Base-by-base conservation (phyloP, 495 filamentous ascomycete species). In the Xanthoparmelia taractica region DNA sequence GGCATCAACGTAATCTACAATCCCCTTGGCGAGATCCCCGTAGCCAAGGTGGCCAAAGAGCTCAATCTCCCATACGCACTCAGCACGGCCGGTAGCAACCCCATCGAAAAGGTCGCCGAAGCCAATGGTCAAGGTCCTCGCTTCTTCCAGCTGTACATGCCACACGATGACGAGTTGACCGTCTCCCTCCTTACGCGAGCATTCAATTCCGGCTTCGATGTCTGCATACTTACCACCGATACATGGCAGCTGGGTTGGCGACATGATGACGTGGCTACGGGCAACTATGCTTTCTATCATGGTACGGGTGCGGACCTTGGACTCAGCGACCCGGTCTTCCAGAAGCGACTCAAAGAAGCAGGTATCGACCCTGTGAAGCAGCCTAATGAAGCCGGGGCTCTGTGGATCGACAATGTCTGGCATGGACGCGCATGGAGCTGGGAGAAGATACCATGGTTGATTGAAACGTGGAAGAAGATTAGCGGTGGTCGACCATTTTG, bases 1-100 rank as follows among this genome's bases (percentile, higher is more conserved):
- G 85, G 85, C 3, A 86, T 88, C 60, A 86, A 87, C 71, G 78
- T 78, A 41, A 88, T 87, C 66, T 87, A 86, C 72, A 77, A 88
- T 67, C 74, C 77, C 0, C 66, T 69, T 6, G 83, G 80, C 20
- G 86, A 87, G 66, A 60, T 82, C 4, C 76, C 82, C 4, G 83
- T 87, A 11, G 82, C 85, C 13, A 77, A 77, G 55, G 81, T 85
- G 3, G 83, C 83, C 15, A 72, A 73, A 13, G 81, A 86, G 65
- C 72, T 85, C 1, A 80, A 81, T 54, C 69, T 86, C 8, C 74
- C 80, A 10, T 84, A 85, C 68, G 83, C 78, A 58, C 77, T 85
- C 47, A 80, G 77, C 41, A 84, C 85, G 1, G 85, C 85, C 0
- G 84, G 83, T 23, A 84, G 76, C 68, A 76, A 69, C 34, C 69